Conservation (phyloP, 1,284 basidiomycete species). For the Inonotus hispidus region DNA sequence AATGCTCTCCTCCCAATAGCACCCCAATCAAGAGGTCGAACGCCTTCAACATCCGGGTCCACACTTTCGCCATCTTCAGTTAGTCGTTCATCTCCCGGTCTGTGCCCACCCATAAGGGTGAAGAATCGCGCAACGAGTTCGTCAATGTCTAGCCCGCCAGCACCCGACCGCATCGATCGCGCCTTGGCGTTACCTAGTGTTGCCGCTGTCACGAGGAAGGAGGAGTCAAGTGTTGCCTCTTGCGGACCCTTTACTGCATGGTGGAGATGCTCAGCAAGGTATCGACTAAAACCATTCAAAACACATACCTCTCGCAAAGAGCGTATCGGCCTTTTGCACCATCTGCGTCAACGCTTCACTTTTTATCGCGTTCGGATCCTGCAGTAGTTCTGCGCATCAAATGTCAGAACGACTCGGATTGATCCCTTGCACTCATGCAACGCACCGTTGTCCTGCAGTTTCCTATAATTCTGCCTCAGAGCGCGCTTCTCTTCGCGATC, state of each 20-base stretch:
- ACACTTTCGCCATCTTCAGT: constrained; percentile 44
- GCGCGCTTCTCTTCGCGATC: constrained; percentile 68
- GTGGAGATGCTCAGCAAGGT: neutral
- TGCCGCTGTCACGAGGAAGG: constrained; percentile 64
- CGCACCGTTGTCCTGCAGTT: constrained; percentile 48
- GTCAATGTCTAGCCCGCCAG: constrained; percentile 77
- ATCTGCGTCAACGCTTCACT: constrained; percentile 50
- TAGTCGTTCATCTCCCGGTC: constrained; percentile 32
- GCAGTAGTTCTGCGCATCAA: constrained; percentile 19
- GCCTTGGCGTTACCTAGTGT: constrained; percentile 73
- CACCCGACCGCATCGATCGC: constrained; percentile 78
- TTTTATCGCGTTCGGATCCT: constrained; percentile 50
- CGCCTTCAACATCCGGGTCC: constrained; percentile 36
- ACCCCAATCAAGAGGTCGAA: constrained; percentile 58
- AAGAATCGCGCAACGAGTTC: constrained; percentile 74
- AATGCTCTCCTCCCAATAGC: constrained; percentile 68
- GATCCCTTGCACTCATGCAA: neutral
- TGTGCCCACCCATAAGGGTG: constrained; percentile 65
- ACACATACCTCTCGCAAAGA: constrained; percentile 55
- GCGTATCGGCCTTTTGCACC: constrained; percentile 48
- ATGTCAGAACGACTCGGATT: constrained; percentile 14
- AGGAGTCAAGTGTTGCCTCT: constrained; percentile 77
- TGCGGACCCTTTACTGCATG: constrained; percentile 68
- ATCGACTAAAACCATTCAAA: neutral
- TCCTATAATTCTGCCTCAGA: constrained; percentile 64